A percentile compares a stretch with the other conserved stretches of the same genome.
Evolutionary conservation across 345 rosid species (phyloP).

Genomic region (Sonneratia alba): DNA sequence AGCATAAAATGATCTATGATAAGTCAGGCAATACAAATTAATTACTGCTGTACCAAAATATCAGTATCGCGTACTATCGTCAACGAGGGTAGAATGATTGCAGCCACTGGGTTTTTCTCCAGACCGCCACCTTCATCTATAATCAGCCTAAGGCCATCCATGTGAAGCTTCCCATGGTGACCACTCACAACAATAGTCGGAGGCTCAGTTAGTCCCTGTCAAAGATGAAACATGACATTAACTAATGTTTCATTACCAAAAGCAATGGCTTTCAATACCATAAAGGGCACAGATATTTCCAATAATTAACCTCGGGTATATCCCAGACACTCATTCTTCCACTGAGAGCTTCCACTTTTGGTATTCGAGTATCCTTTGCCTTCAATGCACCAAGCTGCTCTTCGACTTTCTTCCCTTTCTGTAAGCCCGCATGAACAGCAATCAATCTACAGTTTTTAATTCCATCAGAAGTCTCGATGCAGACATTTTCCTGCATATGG

Average conservation of each 20-base stretch:
- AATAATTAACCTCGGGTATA: constrained; percentile 53
- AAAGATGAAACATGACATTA: constrained; percentile 4
- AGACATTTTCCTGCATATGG: constrained; percentile 51
- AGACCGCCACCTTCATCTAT: constrained; percentile 82
- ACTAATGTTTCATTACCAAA: not conserved
- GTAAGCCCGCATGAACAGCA: constrained; percentile 74
- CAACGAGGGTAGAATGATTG: constrained; percentile 63
- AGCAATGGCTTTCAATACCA: not conserved
- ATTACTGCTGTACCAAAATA: constrained; percentile 14
- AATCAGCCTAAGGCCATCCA: constrained; percentile 68
- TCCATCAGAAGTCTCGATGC: constrained; percentile 41
- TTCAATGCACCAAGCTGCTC: constrained; percentile 49
- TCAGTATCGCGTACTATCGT: constrained; percentile 57
- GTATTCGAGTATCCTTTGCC: constrained; percentile 46
- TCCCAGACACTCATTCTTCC: constrained; percentile 75
- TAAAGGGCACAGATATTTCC: not conserved
- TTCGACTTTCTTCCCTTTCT: constrained; percentile 37
- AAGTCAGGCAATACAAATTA: not conserved
- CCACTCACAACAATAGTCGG: constrained; percentile 65
- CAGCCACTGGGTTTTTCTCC: constrained; percentile 61
- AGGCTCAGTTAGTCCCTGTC: constrained; percentile 35
- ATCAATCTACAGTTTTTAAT: constrained; percentile 51
- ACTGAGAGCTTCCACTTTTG: constrained; percentile 51
- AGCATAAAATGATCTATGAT: not conserved
- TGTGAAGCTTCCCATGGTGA: constrained; percentile 70